Percentiles rank a stretch among this genome's conserved stretches.
Evolutionary conservation across 352 stramenopile genomes (phyloP).

Genomic region (Phytophthora multivora): DNA sequence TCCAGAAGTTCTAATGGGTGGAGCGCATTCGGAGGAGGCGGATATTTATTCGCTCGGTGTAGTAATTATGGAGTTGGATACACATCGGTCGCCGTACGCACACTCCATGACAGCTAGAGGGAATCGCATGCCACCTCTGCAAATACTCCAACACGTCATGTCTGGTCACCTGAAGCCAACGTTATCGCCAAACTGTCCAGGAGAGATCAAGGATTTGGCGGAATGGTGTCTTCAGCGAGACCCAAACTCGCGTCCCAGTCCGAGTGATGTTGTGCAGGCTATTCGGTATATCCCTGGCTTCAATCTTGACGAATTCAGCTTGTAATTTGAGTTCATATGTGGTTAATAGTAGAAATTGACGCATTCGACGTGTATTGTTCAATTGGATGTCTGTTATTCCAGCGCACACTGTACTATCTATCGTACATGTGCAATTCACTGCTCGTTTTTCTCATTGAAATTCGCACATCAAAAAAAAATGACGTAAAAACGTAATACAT

Average conservation of each 20-base stretch:
- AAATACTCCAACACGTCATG: slow-evolving; percentile 42
- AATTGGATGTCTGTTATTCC: too few relatives aligned
- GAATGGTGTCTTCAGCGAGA: slow-evolving; percentile 38
- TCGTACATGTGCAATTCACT: too few relatives aligned
- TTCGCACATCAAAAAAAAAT: too few relatives aligned
- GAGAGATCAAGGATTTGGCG: slow-evolving; percentile 30
- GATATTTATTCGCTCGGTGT: slow-evolving; percentile 84
- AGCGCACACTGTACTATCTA: too few relatives aligned
- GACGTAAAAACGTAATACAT: too few relatives aligned
- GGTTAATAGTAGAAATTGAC: too few relatives aligned
- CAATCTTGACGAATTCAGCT: slow-evolving; percentile 36
- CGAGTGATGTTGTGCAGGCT: slow-evolving; percentile 24
- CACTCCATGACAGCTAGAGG: slow-evolving; percentile 21
- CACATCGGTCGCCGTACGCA: slow-evolving; percentile 39
- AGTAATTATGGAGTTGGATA: slow-evolving; percentile 61
- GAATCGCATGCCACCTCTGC: slow-evolving; percentile 17
- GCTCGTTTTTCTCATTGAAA: too few relatives aligned
- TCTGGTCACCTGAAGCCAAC: slow-evolving; percentile 32
- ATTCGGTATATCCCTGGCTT: slow-evolving; percentile 21
- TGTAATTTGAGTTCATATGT: slow-evolving; percentile 17
- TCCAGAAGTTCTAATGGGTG: slow-evolving; percentile 67
- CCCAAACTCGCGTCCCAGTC: slow-evolving; percentile 31
- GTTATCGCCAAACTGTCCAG: slow-evolving; percentile 37
- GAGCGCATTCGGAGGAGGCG: slow-evolving; percentile 48
- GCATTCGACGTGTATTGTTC: too few relatives aligned